These are phyloP conservation scores for Mesembryanthemum crystallinum DNA, from an alignment of 148 eudicot genomes.

Conservation along the genomic window DNA sequence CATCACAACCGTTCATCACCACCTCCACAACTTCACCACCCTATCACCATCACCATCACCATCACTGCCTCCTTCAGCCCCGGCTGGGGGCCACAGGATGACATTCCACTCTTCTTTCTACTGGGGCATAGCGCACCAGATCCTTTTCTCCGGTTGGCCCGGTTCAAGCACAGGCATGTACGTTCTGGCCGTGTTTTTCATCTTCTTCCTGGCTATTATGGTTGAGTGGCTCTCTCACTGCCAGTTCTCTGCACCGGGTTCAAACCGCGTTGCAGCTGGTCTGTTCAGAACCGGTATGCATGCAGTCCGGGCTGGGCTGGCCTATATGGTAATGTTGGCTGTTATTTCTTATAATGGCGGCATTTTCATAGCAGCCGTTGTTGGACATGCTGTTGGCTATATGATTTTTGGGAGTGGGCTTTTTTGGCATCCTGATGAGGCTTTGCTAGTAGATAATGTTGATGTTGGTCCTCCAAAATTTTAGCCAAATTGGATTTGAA, in stretches of 20 bases:
- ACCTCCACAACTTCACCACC: slow-evolving; percentile 14
- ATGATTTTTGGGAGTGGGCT: slow-evolving; percentile 41
- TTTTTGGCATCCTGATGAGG: slow-evolving; percentile 12
- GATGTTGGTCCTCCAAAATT: slow-evolving; percentile 23
- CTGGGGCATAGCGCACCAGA: slow-evolving; percentile 57
- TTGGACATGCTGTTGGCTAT: slow-evolving; percentile 71
- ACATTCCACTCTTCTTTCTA: slow-evolving; percentile 47
- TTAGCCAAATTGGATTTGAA: not conserved
- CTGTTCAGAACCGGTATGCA: slow-evolving; percentile 47
- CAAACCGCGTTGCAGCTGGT: slow-evolving; percentile 39
- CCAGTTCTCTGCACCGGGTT: slow-evolving; percentile 39
- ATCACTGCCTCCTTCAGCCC: slow-evolving; percentile 16
- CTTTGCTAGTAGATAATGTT: not conserved
- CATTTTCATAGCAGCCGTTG: slow-evolving; percentile 55
- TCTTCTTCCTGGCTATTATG: slow-evolving; percentile 50
- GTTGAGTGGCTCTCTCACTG: slow-evolving; percentile 53
- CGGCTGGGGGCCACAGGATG: slow-evolving; percentile 15
- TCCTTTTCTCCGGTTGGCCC: slow-evolving; percentile 76
- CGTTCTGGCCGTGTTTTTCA: slow-evolving; percentile 45
- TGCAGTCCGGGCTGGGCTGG: slow-evolving; percentile 49
- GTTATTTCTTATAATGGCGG: slow-evolving; percentile 72
- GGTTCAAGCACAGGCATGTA: slow-evolving; percentile 62
- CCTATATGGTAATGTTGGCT: slow-evolving; percentile 66
- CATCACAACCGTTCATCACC: slow-evolving; percentile 21
- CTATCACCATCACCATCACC: slow-evolving; percentile 1